Percentiles rank a stretch among this genome's conserved stretches.
These are phyloP conservation scores for Haplosporangium gracile DNA, from an alignment of 192 early-diverging fungal genomes.

Conservation along the genomic window DNA sequence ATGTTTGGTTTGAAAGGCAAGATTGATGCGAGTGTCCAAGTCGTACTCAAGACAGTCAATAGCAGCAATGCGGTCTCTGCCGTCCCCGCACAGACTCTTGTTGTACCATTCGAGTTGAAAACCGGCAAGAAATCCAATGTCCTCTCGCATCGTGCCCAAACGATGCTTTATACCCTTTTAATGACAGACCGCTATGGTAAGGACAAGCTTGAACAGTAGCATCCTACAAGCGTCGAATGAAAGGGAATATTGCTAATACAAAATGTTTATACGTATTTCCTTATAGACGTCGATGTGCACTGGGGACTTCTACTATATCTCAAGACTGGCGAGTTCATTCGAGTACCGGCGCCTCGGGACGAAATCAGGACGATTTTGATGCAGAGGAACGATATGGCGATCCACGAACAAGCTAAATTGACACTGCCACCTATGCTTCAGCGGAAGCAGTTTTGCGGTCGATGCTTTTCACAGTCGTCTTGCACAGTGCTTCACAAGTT, in stretches of 20 bases:
- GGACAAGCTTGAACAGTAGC: not conserved
- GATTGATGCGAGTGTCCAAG: slow-evolving; percentile 82
- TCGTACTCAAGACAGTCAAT: slow-evolving; percentile 29
- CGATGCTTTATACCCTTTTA: slow-evolving; percentile 86
- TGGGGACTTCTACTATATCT: slow-evolving; percentile 86
- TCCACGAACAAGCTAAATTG: slow-evolving; percentile 55
- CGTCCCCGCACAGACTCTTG: slow-evolving; percentile 33
- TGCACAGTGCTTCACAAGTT: slow-evolving; percentile 83
- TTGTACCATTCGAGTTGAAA: slow-evolving; percentile 92
- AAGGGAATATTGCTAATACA: not conserved
- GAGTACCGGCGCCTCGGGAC: slow-evolving; percentile 69
- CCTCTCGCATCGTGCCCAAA: slow-evolving; percentile 84
- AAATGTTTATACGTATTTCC: not conserved
- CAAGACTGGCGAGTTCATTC: slow-evolving; percentile 71
- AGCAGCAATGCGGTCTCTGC: not conserved
- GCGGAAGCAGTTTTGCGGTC: slow-evolving; percentile 70
- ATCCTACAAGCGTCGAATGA: not conserved
- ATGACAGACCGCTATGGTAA: slow-evolving; percentile 87
- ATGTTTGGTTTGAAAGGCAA: slow-evolving; percentile 95
- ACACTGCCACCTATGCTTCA: slow-evolving; percentile 80
- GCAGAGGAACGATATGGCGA: slow-evolving; percentile 81
- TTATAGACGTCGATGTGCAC: slow-evolving; percentile 72
- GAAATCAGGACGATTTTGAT: slow-evolving; percentile 83
- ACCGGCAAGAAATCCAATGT: slow-evolving; percentile 72
- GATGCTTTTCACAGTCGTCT: slow-evolving; percentile 72